These are phyloP conservation scores for Clavispora fructus DNA, from an alignment of 805 yeast genomes.

Conservation along the genomic window DNA sequence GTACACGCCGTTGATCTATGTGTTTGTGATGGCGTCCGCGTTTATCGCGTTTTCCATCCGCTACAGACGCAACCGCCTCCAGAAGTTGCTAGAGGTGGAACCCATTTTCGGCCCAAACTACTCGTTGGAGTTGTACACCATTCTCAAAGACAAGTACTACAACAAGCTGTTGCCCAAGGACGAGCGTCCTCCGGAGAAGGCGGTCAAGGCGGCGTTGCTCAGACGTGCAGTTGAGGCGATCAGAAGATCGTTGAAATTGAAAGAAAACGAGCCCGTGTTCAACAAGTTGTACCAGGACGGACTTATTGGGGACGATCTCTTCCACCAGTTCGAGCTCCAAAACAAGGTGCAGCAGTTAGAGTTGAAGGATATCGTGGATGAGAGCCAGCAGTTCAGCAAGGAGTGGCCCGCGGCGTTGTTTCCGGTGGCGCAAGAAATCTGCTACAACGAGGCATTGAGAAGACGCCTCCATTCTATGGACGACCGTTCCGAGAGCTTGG, in stretches of 20 bases:
- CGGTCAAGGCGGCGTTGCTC: constrained; percentile 56
- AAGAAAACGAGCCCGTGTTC: constrained; percentile 70
- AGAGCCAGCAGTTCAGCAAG: constrained; percentile 65
- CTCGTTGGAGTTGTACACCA: constrained; percentile 57
- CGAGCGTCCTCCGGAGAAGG: constrained; percentile 66
- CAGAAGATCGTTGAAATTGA: constrained; percentile 74
- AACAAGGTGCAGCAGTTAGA: constrained; percentile 77
- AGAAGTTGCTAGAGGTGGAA: constrained; percentile 51
- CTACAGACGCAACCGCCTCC: constrained; percentile 55
- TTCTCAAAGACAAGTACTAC: constrained; percentile 45
- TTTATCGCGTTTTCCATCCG: constrained; percentile 63
- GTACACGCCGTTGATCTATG: constrained; percentile 70
- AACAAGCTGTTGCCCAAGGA: constrained; percentile 36
- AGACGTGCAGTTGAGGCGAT: constrained; percentile 78
- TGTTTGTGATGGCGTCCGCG: constrained; percentile 61
- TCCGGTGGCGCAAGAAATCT: constrained; percentile 79
- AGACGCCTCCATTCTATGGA: constrained; percentile 57
- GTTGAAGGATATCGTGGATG: constrained; percentile 66
- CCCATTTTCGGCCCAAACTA: constrained; percentile 73
- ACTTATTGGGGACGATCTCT: constrained; percentile 83
- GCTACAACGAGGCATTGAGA: constrained; percentile 86
- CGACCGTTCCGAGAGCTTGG: constrained; percentile 28
- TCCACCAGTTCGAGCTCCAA: constrained; percentile 74
- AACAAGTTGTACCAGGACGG: constrained; percentile 78
- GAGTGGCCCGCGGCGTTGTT: constrained; percentile 80